phyloP scores from a whole-genome alignment of 768 basidiomycete species.

The Russula vinacea region DNA sequence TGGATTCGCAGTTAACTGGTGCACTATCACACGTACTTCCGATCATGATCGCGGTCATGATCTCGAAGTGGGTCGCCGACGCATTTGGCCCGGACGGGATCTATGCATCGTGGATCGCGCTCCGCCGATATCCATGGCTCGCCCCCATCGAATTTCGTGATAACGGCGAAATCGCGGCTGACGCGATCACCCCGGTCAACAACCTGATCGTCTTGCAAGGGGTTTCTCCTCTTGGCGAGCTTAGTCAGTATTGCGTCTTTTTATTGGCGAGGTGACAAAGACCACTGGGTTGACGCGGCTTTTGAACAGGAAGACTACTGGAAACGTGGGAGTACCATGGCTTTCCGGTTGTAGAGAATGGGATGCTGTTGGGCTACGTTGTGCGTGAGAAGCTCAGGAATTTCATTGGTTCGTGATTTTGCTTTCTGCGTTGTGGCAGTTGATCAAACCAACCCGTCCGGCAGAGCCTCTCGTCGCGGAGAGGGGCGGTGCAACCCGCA shows the following conservation, averaged over 20 bases:
- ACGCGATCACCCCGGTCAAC: conserved; percentile 54
- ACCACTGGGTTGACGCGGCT: conserved; percentile 4
- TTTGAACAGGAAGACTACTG: conserved; percentile 41
- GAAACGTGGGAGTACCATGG: conserved; percentile 51
- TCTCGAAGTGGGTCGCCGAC: conserved; percentile 73
- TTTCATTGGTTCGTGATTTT: conserved; percentile 36
- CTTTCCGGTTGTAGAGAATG: conserved; percentile 58
- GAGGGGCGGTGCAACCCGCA: conserved; percentile 12
- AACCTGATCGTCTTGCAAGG: conserved; percentile 46
- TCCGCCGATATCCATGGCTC: conserved; percentile 69
- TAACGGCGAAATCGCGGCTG: conserved; percentile 56
- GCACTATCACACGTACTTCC: conserved; percentile 78
- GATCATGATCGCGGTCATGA: conserved; percentile 78
- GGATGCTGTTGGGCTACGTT: conserved; percentile 57
- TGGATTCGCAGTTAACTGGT: conserved; percentile 57
- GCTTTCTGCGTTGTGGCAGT: background rate
- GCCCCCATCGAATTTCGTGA: conserved; percentile 64
- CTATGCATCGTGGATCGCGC: conserved; percentile 68
- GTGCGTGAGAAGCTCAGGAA: conserved; percentile 51
- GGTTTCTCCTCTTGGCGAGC: conserved; percentile 44
- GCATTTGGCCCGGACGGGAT: conserved; percentile 67
- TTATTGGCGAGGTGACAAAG: background rate
- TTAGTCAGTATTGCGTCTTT: conserved; percentile 39
- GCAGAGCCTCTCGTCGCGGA: conserved; percentile 17
- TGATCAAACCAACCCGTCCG: conserved; percentile 11